These are phyloP conservation scores for Panaeolus cyanescens DNA, from an alignment of 768 basidiomycete species.

Conservation along the genomic window DNA sequence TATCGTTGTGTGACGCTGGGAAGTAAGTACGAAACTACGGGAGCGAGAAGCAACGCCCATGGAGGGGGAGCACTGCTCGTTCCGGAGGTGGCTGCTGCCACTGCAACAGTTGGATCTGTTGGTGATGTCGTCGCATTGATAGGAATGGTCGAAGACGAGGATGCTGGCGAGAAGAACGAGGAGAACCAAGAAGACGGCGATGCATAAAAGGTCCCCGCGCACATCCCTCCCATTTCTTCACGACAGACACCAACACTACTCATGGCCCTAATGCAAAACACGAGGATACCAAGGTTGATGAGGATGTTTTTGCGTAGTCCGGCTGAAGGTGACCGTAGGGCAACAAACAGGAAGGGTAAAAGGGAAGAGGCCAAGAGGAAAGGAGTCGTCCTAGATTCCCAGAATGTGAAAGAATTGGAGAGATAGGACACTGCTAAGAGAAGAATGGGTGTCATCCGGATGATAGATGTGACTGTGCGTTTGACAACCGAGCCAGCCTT, in stretches of 20 bases:
- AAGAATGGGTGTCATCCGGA: constrained; percentile 44
- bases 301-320: constrained; percentile 37
- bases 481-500: background rate
- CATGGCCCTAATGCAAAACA: constrained; percentile 10
- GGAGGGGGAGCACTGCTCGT: background rate
- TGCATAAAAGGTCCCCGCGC: background rate
- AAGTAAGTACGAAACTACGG: constrained; percentile 53
- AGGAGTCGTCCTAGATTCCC: constrained; percentile 86
- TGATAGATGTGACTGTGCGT: background rate
- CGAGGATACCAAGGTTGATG: constrained; percentile 43
- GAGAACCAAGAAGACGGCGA: constrained; percentile 7
- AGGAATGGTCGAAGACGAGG: background rate
- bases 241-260: background rate
- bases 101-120: background rate
- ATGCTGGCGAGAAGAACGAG: background rate
- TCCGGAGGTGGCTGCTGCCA: background rate
- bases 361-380: constrained; percentile 74
- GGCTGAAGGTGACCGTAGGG: background rate
- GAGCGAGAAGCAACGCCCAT: background rate
- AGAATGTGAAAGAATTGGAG: constrained; percentile 97
- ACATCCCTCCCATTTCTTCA: background rate
- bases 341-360: constrained; percentile 34
- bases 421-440: constrained; percentile 71
- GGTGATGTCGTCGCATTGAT: background rate
- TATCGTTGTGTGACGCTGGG: constrained; percentile 60